These are phyloP conservation scores for Edaphochlamys debaryana DNA, from an alignment of 139 green algal genomes.

Conservation along the genomic window DNA sequence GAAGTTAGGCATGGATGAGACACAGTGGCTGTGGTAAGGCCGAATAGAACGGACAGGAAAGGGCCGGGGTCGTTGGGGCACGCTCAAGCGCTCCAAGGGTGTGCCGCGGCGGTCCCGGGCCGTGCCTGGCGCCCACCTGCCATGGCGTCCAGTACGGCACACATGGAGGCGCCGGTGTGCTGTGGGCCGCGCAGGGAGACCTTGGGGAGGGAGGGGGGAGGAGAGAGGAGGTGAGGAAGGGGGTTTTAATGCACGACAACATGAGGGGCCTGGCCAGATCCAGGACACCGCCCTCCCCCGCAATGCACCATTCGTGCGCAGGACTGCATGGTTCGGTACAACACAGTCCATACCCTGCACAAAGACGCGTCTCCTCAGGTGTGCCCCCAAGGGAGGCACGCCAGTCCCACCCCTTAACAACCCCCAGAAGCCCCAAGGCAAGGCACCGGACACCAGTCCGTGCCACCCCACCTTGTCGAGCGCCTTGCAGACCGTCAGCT, in stretches of 20 bases:
- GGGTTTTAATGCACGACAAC: not conserved
- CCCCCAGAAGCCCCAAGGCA: not conserved
- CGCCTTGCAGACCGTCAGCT: slow-evolving; percentile 21
- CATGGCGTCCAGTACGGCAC: slow-evolving; percentile 47
- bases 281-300: no score
- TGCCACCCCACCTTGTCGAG: slow-evolving; percentile 1
- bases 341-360: not conserved
- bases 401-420: not conserved
- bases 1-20: no score
- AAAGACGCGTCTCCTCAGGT: not conserved
- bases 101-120: not conserved
- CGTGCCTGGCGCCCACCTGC: not conserved
- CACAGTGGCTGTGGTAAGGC: not conserved
- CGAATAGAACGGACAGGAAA: not conserved
- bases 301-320: not conserved
- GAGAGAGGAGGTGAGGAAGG: no score
- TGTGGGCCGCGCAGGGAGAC: slow-evolving; percentile 44
- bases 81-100: not conserved
- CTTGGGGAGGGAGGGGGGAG: not conserved
- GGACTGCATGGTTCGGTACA: not conserved
- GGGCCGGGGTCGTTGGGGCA: no score
- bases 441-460: not conserved
- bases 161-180: slow-evolving; percentile 3
- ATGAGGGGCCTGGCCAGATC: no score
- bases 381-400: not conserved